phyloP scores from a whole-genome alignment of 306 rosid species.

The Pachyrhizus erosus region DNA sequence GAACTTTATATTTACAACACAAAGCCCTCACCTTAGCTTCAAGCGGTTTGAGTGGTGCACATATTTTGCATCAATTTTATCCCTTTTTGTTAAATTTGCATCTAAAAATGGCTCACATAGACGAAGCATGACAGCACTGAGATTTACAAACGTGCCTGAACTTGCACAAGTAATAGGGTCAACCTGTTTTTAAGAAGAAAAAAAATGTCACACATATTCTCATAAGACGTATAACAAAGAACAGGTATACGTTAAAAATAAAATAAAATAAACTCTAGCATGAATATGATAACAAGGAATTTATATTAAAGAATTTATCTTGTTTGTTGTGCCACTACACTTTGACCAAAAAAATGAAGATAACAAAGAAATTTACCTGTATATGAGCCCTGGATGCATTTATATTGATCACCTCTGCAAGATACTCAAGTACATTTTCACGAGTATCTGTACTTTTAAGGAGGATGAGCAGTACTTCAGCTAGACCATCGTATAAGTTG shows the following conservation, averaged over 20 bases:
- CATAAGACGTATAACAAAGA: not conserved
- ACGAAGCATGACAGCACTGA: constrained; percentile 94
- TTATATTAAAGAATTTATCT: constrained; percentile 8
- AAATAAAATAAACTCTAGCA: not conserved
- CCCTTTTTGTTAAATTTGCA: constrained; percentile 84
- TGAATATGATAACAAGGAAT: constrained; percentile 10
- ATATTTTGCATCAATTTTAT: constrained; percentile 89
- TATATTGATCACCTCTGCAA: constrained; percentile 90
- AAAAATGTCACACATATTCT: not conserved
- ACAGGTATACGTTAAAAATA: constrained; percentile 10
- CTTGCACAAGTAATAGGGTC: constrained; percentile 94
- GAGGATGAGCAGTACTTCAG: constrained; percentile 77
- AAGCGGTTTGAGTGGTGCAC: constrained; percentile 78
- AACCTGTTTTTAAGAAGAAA: constrained; percentile 57
- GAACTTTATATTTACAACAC: constrained; percentile 17
- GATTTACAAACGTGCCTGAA: constrained; percentile 99
- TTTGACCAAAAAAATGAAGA: not conserved
- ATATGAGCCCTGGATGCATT: constrained; percentile 97
- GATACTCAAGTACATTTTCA: constrained; percentile 84
- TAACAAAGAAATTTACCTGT: constrained; percentile 63
- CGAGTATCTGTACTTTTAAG: constrained; percentile 88
- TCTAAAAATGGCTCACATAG: constrained; percentile 97
- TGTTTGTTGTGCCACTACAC: not conserved
- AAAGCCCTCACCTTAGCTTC: constrained; percentile 75
- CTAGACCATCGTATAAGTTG: constrained; percentile 79